phyloP scores from a whole-genome alignment of 352 stramenopile species.

The Globisporangium barbulae region DNA sequence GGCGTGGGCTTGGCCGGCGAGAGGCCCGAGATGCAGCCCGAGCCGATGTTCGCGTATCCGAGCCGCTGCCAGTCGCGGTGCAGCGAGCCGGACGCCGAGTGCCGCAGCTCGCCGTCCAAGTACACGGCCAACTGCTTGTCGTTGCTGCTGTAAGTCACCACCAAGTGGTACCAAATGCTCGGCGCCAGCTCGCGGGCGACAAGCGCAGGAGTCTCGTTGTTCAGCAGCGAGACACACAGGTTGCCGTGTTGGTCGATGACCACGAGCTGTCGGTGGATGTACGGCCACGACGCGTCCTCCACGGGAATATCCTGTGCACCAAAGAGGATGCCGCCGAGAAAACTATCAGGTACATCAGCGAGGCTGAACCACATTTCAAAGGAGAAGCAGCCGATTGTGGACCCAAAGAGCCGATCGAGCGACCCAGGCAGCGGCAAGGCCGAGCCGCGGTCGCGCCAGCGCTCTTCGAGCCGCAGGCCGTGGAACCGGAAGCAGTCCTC shows the following conservation, averaged over 20 bases:
- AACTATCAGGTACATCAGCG: conserved; percentile 43
- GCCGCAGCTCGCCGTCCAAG: conserved; percentile 54
- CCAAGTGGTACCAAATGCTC: conserved; percentile 70
- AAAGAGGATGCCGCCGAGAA: conserved; percentile 56
- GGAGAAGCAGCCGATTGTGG: conserved; percentile 33
- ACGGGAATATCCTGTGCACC: conserved; percentile 52
- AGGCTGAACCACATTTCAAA: conserved; percentile 74
- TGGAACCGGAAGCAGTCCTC: conserved; percentile 57
- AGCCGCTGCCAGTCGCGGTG: conserved; percentile 48
- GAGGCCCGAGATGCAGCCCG: conserved; percentile 59
- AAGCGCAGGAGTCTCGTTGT: conserved; percentile 39
- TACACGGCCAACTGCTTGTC: conserved; percentile 36
- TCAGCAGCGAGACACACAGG: conserved; percentile 57
- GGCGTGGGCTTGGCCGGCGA: conserved; percentile 45
- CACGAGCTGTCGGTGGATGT: conserved; percentile 58
- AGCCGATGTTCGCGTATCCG: conserved; percentile 50
- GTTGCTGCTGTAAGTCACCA: conserved; percentile 38
- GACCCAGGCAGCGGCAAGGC: conserved; percentile 41
- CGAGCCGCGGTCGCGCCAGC: conserved; percentile 58
- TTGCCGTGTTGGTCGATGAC: conserved; percentile 58
- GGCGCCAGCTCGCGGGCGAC: conserved; percentile 45
- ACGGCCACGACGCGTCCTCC: conserved; percentile 42
- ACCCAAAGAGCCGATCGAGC: conserved; percentile 36
- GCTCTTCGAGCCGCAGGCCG: conserved; percentile 42
- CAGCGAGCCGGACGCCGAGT: conserved; percentile 32